These are phyloP conservation scores for Phytophthora pseudosyringae DNA, from an alignment of 352 stramenopile genomes.

Conservation along the genomic window DNA sequence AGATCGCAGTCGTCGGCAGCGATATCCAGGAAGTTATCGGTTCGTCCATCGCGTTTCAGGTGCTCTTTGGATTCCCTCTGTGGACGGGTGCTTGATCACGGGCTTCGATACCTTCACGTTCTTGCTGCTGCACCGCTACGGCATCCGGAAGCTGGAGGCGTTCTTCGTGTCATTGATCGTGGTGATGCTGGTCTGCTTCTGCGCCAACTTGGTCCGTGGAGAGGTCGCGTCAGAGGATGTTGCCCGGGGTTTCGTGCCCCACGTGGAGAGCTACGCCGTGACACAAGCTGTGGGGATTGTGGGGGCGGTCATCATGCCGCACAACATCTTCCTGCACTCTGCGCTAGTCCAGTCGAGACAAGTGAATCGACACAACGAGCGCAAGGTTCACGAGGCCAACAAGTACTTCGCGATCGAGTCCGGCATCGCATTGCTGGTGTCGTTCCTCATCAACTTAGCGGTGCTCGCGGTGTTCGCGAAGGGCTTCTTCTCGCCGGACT, in stretches of 20 bases:
- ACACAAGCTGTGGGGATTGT: constrained; percentile 92
- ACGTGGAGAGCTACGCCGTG: constrained; percentile 72
- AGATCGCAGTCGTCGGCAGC: constrained; percentile 92
- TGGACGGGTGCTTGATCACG: constrained; percentile 89
- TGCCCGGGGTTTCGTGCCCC: constrained; percentile 78
- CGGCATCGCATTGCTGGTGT: constrained; percentile 91
- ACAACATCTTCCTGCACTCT: constrained; percentile 96
- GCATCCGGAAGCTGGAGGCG: constrained; percentile 92
- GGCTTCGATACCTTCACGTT: constrained; percentile 95
- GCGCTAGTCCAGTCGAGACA: constrained; percentile 77
- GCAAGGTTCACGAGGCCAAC: constrained; percentile 85
- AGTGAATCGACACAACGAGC: constrained; percentile 54
- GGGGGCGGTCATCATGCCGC: constrained; percentile 96
- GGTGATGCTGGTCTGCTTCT: constrained; percentile 95
- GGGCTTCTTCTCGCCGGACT: constrained; percentile 89
- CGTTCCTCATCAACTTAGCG: constrained; percentile 95
- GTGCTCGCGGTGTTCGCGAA: constrained; percentile 93
- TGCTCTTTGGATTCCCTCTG: constrained; percentile 89
- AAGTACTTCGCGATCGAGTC: constrained; percentile 95
- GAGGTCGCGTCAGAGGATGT: constrained; percentile 70
- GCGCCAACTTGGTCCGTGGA: constrained; percentile 86
- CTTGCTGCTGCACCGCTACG: constrained; percentile 91
- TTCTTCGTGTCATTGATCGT: constrained; percentile 93
- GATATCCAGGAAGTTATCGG: constrained; percentile 94
- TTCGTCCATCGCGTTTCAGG: constrained; percentile 90